These are phyloP conservation scores for Gleditsia sinensis DNA, from an alignment of 306 rosid species.

Conservation along the genomic window DNA sequence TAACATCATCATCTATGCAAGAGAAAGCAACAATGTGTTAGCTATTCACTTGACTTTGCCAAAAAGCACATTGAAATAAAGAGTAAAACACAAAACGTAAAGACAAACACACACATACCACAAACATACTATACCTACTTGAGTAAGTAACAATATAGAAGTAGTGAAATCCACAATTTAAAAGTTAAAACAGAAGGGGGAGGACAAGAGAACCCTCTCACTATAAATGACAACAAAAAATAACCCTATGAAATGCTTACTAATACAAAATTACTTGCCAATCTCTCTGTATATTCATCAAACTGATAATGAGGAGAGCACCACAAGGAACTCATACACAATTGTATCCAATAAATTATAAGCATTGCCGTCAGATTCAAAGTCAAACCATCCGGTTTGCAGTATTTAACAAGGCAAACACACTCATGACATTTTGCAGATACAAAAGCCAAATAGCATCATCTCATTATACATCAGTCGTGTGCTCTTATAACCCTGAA, in stretches of 20 bases:
- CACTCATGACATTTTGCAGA: background rate
- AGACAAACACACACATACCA: background rate
- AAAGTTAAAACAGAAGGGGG: background rate
- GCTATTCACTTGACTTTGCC: slow-evolving; percentile 14
- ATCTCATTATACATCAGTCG: background rate
- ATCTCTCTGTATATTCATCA: background rate
- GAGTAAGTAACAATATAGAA: background rate
- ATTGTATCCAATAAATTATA: background rate
- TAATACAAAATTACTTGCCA: background rate
- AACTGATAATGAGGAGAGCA: background rate
- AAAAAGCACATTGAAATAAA: slow-evolving; percentile 20
- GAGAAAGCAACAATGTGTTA: slow-evolving; percentile 14
- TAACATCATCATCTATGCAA: slow-evolving; percentile 14
- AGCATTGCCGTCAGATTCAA: background rate
- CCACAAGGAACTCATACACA: background rate
- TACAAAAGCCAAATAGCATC: slow-evolving; percentile 2
- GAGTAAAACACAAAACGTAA: slow-evolving; percentile 2
- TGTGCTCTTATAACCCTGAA: slow-evolving; percentile 6
- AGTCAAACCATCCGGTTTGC: background rate
- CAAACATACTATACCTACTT: slow-evolving; percentile 10
- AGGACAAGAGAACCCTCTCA: background rate
- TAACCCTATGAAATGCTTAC: background rate
- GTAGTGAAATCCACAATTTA: slow-evolving; percentile 6
- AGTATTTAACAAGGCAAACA: slow-evolving; percentile 12
- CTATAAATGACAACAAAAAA: background rate